phyloP scores from a whole-genome alignment of 2,329 filamentous ascomycete species.

The Botrytis elliptica region DNA sequence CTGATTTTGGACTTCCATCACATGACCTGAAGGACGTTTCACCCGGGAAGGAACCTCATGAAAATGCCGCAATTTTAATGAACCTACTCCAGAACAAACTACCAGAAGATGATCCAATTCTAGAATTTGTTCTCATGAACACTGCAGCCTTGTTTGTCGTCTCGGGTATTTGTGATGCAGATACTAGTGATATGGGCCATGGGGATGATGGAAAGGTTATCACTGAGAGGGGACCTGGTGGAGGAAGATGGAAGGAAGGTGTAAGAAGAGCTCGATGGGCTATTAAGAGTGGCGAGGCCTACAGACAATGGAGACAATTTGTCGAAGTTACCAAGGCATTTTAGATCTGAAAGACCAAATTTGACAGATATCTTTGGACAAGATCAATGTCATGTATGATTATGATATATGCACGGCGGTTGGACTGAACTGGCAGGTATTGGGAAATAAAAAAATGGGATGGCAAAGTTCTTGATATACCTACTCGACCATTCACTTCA shows the following conservation, averaged over 20 bases:
- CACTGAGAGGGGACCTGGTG: conserved; percentile 78
- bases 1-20: conserved; percentile 79
- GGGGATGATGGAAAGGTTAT: conserved; percentile 81
- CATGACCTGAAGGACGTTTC: conserved; percentile 78
- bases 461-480: conserved; percentile 1
- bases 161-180: conserved; percentile 81
- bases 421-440: neutral
- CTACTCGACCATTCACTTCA: neutral
- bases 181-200: conserved; percentile 73
- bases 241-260: conserved; percentile 92
- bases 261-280: conserved; percentile 85
- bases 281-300: conserved; percentile 81
- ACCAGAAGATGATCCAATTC: conserved; percentile 73
- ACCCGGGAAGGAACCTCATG: conserved; percentile 77
- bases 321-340: conserved; percentile 63
- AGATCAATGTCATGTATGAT: neutral
- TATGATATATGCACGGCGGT: neutral
- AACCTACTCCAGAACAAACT: conserved; percentile 73
- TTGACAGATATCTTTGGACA: neutral
- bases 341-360: neutral
- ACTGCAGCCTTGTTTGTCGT: conserved; percentile 84
- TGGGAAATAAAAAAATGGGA: neutral
- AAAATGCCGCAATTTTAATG: conserved; percentile 84
- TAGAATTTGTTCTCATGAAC: conserved; percentile 94
- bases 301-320: conserved; percentile 78